phyloP scores from a whole-genome alignment of 2,329 filamentous ascomycete species.

The Alternaria gansuensis region DNA sequence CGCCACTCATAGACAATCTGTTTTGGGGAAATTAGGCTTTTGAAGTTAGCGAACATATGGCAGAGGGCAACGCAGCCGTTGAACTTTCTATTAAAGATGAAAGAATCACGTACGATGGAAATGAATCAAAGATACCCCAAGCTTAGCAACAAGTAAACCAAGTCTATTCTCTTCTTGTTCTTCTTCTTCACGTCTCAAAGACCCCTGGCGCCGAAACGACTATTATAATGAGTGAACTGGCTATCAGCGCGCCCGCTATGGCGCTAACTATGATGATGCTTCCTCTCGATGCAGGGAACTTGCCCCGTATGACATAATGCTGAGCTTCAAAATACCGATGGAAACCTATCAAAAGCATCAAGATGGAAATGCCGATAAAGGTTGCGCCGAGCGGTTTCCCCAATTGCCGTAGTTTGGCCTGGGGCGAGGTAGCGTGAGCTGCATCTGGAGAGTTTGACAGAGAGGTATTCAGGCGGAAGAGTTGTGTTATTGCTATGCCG shows the following conservation, averaged over 20 bases:
- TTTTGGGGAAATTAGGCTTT: neutral
- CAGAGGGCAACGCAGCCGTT: slow-evolving; percentile 8
- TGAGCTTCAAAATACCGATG: slow-evolving; percentile 81
- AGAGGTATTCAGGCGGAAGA: slow-evolving; percentile 81
- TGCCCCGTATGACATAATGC: slow-evolving; percentile 80
- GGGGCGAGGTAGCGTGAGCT: slow-evolving; percentile 10
- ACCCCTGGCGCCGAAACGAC: slow-evolving; percentile 62
- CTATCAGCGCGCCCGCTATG: slow-evolving; percentile 68
- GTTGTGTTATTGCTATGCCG: slow-evolving; percentile 82
- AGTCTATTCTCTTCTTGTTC: slow-evolving; percentile 14
- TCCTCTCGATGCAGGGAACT: slow-evolving; percentile 80
- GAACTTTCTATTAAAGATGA: neutral
- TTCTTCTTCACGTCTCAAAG: slow-evolving; percentile 51
- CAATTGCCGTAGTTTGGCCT: slow-evolving; percentile 38
- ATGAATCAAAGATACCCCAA: slow-evolving; percentile 40
- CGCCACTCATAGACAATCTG: neutral
- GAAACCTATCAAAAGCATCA: slow-evolving; percentile 79
- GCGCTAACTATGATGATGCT: slow-evolving; percentile 75
- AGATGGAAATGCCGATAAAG: slow-evolving; percentile 77
- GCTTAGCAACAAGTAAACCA: slow-evolving; percentile 6
- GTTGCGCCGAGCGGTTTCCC: slow-evolving; percentile 67
- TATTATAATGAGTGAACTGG: slow-evolving; percentile 68
- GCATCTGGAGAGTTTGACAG: slow-evolving; percentile 45
- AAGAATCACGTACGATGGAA: slow-evolving; percentile 18
- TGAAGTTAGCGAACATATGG: slow-evolving; percentile 9